phyloP scores from a whole-genome alignment of 352 stramenopile species.

The Pythium aristosporum region DNA sequence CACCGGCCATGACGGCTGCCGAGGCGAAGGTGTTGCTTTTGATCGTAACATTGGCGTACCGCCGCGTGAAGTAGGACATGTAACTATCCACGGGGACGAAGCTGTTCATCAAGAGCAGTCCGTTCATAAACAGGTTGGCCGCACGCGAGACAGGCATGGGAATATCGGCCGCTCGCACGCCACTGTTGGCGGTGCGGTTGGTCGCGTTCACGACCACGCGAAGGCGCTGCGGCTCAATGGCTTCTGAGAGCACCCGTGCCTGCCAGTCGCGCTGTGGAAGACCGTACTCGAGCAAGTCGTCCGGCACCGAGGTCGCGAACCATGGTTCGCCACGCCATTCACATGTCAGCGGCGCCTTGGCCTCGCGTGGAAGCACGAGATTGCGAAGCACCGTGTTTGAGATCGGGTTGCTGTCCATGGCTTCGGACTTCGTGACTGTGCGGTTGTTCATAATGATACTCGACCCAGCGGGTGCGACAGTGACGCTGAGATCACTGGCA shows the following conservation, averaged over 20 bases:
- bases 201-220: slow-evolving; percentile 16
- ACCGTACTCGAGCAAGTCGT: not conserved
- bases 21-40: too few relatives aligned
- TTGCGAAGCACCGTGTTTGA: slow-evolving; percentile 14
- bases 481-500: slow-evolving; percentile 1
- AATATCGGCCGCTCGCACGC: not conserved
- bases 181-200: not conserved
- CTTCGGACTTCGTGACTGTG: slow-evolving; percentile 7
- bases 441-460: not conserved
- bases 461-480: not conserved
- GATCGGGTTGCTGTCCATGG: not conserved
- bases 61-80: too few relatives aligned
- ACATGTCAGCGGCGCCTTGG: not conserved
- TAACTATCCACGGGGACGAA: not conserved
- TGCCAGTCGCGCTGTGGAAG: slow-evolving; percentile 14
- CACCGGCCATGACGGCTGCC: too few relatives aligned
- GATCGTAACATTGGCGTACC: too few relatives aligned
- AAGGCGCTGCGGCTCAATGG: not conserved
- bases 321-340: not conserved
- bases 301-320: not conserved
- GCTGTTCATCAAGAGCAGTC: not conserved
- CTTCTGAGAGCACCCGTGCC: not conserved
- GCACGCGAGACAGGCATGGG: slow-evolving; percentile 18
- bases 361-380: not conserved
- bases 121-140: slow-evolving; percentile 13